Evolutionary conservation across 2,329 filamentous ascomycete species (phyloP).

Genomic region (Sporothrix curviconia): DNA sequence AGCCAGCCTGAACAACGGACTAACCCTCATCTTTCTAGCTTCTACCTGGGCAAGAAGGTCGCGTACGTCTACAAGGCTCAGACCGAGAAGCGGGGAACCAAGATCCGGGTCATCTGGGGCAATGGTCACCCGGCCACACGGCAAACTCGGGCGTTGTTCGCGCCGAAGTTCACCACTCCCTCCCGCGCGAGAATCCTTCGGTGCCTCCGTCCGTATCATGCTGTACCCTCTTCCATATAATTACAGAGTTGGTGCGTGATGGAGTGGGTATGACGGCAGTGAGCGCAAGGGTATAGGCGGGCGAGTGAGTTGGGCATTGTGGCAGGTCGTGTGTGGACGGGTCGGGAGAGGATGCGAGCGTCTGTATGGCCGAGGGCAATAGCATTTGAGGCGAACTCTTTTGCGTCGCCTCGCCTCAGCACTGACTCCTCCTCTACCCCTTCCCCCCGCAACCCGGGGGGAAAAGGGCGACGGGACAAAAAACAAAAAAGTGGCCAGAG

Average conservation of each 20-base stretch:
- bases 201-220: slow-evolving; percentile 93
- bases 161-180: slow-evolving; percentile 93
- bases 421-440: background rate
- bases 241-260: slow-evolving; percentile 37
- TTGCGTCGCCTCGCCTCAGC: background rate
- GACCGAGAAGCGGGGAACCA: slow-evolving; percentile 92
- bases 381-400: no score
- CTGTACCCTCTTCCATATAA: slow-evolving; percentile 97
- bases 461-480: background rate
- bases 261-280: background rate
- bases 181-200: slow-evolving; percentile 95
- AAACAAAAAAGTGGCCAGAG: background rate
- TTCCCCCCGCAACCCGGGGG: background rate
- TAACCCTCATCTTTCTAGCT: slow-evolving; percentile 40
- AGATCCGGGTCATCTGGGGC: slow-evolving; percentile 68
- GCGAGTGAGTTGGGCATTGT: background rate
- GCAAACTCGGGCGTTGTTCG: slow-evolving; percentile 97
- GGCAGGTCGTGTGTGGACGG: no score
- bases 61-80: slow-evolving; percentile 97
- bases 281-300: background rate
- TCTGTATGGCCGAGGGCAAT: no score
- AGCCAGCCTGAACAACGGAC: no score
- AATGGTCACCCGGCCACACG: slow-evolving; percentile 33
- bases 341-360: no score
- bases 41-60: slow-evolving; percentile 98